Evolutionary conservation across 2,329 filamentous ascomycete genomes (phyloP).

Genomic region (Trichoderma simmonsii): DNA sequence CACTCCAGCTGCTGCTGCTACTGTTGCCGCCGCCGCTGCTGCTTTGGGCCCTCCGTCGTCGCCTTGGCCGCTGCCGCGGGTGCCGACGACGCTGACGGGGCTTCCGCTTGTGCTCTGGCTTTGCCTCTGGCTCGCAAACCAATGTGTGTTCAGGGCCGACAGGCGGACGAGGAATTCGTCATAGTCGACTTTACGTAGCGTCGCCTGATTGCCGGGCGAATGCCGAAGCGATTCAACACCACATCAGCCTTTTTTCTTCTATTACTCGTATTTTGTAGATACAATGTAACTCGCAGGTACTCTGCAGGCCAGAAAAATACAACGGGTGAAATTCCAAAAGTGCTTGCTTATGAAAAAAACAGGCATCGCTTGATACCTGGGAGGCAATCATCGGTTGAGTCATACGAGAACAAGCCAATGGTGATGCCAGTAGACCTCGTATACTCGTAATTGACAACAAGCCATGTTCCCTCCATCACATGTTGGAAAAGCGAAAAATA

Average conservation of each 20-base stretch:
- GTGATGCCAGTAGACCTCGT: neutral
- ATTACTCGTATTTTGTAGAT: neutral
- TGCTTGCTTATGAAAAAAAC: neutral
- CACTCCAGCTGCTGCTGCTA: neutral
- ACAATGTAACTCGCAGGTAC: neutral
- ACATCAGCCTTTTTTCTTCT: neutral
- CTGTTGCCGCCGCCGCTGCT: neutral
- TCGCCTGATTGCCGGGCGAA: slow-evolving; percentile 20
- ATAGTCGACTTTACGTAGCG: slow-evolving; percentile 27
- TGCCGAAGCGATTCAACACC: neutral
- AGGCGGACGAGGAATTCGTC: slow-evolving; percentile 25
- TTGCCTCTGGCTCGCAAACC: slow-evolving; percentile 14
- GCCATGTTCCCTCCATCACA: neutral
- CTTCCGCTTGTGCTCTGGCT: neutral
- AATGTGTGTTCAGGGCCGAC: slow-evolving; percentile 21
- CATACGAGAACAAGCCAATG: neutral
- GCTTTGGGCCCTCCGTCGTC: neutral
- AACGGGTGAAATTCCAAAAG: neutral
- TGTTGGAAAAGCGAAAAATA: neutral
- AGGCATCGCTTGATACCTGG: neutral
- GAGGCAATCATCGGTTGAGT: neutral
- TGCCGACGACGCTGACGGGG: neutral
- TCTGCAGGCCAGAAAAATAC: neutral
- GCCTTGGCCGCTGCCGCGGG: slow-evolving; percentile 2
- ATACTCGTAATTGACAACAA: neutral